These are phyloP conservation scores for Nitzschia sp. DNA, from an alignment of 108 stramenopile genomes.

Conservation along the genomic window DNA sequence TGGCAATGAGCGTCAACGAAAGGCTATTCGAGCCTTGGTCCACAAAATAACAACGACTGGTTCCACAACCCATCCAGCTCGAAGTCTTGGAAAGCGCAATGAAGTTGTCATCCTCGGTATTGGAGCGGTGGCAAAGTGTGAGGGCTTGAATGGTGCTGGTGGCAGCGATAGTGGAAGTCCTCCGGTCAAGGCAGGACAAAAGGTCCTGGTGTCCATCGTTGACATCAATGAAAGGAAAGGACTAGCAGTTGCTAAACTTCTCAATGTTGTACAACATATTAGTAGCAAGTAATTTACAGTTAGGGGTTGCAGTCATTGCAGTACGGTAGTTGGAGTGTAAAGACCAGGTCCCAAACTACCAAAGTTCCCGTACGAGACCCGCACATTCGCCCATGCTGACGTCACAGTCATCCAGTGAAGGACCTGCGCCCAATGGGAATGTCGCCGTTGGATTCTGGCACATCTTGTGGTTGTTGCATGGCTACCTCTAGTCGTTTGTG, in stretches of 20 bases:
- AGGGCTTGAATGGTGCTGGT: slow-evolving; percentile 50
- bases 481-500: too few relatives aligned
- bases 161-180: too few relatives aligned
- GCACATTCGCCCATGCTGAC: too few relatives aligned
- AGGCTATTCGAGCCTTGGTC: slow-evolving; percentile 37
- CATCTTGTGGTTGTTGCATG: too few relatives aligned
- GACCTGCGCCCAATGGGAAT: too few relatives aligned
- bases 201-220: slow-evolving; percentile 53
- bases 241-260: slow-evolving; percentile 5
- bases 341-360: too few relatives aligned
- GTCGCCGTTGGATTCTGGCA: too few relatives aligned
- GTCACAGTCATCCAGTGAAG: too few relatives aligned
- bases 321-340: too few relatives aligned
- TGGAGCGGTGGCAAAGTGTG: slow-evolving; percentile 49
- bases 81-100: slow-evolving; percentile 63
- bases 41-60: neutral
- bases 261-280: neutral
- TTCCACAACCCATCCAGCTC: slow-evolving; percentile 36
- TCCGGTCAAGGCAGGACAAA: slow-evolving; percentile 43
- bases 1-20: slow-evolving; percentile 21
- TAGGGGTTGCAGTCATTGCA: too few relatives aligned
- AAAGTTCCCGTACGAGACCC: too few relatives aligned
- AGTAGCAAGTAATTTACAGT: too few relatives aligned
- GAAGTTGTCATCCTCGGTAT: slow-evolving; percentile 64
- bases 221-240: slow-evolving; percentile 57